Percentiles rank a stretch among this genome's conserved stretches.
phyloP scores from a whole-genome alignment of 345 rosid genomes.

The Laguncularia racemosa region DNA sequence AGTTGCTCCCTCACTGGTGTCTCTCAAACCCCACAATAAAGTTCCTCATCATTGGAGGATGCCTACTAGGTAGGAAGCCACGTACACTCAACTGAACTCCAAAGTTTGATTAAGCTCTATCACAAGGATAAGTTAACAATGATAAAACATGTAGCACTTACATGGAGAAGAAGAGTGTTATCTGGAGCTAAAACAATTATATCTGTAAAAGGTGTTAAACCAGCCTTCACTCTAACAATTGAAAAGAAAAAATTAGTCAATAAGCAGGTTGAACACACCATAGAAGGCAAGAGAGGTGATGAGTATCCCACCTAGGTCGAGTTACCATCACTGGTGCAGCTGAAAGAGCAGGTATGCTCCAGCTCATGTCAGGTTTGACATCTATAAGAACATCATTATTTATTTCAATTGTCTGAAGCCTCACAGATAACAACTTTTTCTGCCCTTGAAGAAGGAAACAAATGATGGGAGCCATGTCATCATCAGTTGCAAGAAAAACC shows the following conservation, averaged over 20 bases:
- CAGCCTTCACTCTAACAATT: conserved; percentile 55
- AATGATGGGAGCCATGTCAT: conserved; percentile 62
- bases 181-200: conserved; percentile 80
- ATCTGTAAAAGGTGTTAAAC: conserved; percentile 59
- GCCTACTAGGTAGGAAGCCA: background rate
- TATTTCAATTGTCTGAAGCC: conserved; percentile 78
- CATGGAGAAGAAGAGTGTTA: conserved; percentile 68
- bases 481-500: conserved; percentile 91
- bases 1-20: too few relatives aligned
- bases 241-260: conserved; percentile 4
- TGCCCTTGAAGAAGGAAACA: conserved; percentile 89
- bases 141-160: conserved; percentile 32
- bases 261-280: background rate
- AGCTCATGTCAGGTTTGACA: conserved; percentile 77
- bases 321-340: conserved; percentile 85
- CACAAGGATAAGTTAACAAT: background rate
- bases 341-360: conserved; percentile 84
- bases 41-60: too few relatives aligned
- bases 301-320: conserved; percentile 55
- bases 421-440: conserved; percentile 70
- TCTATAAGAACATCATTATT: conserved; percentile 66
- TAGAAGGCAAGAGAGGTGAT: background rate
- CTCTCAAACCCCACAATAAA: too few relatives aligned
- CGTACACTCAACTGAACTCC: too few relatives aligned
- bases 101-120: too few relatives aligned